These are phyloP conservation scores for Colletotrichum horii DNA, from an alignment of 2,329 filamentous ascomycete species.

Conservation along the genomic window DNA sequence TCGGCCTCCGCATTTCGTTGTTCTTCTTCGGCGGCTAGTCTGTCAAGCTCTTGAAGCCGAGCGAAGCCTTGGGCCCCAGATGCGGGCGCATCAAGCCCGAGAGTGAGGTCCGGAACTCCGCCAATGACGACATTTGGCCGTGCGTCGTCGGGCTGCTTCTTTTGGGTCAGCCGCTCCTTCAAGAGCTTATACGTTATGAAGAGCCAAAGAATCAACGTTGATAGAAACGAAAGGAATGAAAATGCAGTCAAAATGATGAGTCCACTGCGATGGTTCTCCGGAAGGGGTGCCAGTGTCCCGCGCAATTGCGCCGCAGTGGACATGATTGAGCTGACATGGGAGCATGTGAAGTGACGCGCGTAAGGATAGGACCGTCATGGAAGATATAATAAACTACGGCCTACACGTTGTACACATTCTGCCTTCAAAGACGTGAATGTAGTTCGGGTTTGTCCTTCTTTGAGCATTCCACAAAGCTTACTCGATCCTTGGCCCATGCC, in stretches of 20 bases:
- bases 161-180: background rate
- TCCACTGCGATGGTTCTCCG: slow-evolving; percentile 1
- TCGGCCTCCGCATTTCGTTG: background rate
- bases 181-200: slow-evolving; percentile 14
- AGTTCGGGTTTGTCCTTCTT: background rate
- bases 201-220: background rate
- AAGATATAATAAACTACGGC: background rate
- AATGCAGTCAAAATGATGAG: background rate
- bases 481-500: background rate
- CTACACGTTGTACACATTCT: background rate
- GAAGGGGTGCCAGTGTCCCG: background rate
- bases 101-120: background rate
- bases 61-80: background rate
- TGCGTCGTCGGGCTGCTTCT: background rate
- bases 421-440: background rate
- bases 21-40: background rate
- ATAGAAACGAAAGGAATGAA: background rate
- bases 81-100: background rate
- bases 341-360: no score
- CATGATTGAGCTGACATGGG: background rate
- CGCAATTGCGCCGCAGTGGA: slow-evolving; percentile 1
- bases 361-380: background rate
- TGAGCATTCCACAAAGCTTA: background rate
- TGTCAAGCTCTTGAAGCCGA: background rate
- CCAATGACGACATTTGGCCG: background rate